Evolutionary conservation across 805 yeast species (phyloP), one percentile per base, ranked within the genome.

Genomic region (Saccharomyces eubayanus): DNA sequence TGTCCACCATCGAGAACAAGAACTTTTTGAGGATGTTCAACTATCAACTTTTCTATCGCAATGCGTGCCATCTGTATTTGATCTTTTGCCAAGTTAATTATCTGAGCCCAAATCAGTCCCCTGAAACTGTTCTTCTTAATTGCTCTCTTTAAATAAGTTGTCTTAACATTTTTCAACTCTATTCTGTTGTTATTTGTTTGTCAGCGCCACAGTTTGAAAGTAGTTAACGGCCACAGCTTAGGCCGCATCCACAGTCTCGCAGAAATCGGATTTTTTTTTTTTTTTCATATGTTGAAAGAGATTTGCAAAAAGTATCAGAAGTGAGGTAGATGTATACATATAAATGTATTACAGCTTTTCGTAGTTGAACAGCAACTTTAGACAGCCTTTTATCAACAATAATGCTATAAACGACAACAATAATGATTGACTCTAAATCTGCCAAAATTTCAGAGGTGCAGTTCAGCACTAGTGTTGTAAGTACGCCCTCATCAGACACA

Each of bases 1-100:
- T 81, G 72, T 0, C 83, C 87, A 3, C 89, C 88, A 66, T 83
- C 87, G 14, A 74, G 47, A 5, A 60, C 57, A 28, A 60, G 51
- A 28, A 58, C 53, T 16, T 30, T 36, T 36, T 6, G 11, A 4
- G 43, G 43, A 11, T 36, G 24, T 21, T 36, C 43, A 14, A 47
- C 21, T 5, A 57, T n/a, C 16, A 40, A 54, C 46, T 53, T 28
- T 43, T 47, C 31, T 29, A 57, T 31, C n/a, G 51, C 16, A 20
- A 31, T 48, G 43, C 55, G 28, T 21, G 21, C 20, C 48, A 27
- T 46, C 20, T 46, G 28, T 24, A 8, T 24, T 9, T 9, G 20
- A 20, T 6, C 21, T 46, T 46, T 14, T 46, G 20, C 28, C 12
- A n/a, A 11, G 43, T 36, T 36, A 21, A 4, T 6, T 5, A 36